Evolutionary conservation across 116 monocot genomes (phyloP), one percentile per base, ranked within the genome.

Genomic region (Dioscorea cayenensis): DNA sequence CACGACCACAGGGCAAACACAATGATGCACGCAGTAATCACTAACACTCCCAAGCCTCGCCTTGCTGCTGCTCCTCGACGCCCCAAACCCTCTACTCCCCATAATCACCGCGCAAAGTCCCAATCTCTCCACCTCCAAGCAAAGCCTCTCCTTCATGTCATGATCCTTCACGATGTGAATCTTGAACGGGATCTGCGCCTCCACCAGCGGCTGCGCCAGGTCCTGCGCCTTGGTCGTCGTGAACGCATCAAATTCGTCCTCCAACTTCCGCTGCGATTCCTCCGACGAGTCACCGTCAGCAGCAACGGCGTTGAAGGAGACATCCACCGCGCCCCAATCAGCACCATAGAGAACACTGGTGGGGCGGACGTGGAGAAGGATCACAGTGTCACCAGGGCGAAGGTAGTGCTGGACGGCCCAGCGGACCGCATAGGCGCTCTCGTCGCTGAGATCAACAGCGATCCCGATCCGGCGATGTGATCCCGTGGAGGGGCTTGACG

Each of bases 331-430:
- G 43, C 94, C 94, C 94, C 94, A 92, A 72, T 90, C 94, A 14
- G 94, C 94, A 48, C 94, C 94, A 75, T 94, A 94, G 29, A 94
- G 89, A 51, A 90, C 85, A 37, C 81, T 81, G 32, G 94, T 94
- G 60, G 94, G 81, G 36, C 90, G 77, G 8, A 90, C 90, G 73
- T 90, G 90, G 73, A 90, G 83, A 69, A 90, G 87, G 69, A 94
- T 79, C 62, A 94, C 94, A 68, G 94, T 83, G 72, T 94, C 94
- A 1, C 87, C 90, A 11, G 87, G 90, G 12, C 90, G 94, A 78
- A 94, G 90, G 82, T 94, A 90, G 85, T 90, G 87, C 75, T 78
- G 81, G 28, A 94, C 90, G 49, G 94, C 85, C 94, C 94, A 94
- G 65, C 72, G 69, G 22, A 94, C 94, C 58, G 87, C 94, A 79